Evolutionary conservation across 2,329 filamentous ascomycete genomes (phyloP), one percentile per base, ranked within the genome.

Genomic region (Trichoderma arundinaceum): DNA sequence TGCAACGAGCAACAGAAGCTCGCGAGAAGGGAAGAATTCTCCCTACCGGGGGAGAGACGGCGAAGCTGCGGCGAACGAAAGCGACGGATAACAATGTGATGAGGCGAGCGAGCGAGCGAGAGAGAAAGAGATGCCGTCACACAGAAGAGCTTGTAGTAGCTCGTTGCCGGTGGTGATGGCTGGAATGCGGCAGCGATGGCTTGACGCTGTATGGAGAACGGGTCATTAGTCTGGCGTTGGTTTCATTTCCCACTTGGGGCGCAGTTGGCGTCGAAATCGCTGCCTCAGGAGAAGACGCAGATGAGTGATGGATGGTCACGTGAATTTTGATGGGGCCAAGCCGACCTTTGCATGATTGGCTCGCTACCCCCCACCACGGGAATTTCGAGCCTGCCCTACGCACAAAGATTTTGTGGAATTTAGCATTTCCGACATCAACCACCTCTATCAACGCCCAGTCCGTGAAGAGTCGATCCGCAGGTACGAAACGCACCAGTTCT

Each of bases 331-430:
- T 51, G 54, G 68, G 64, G 28, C 41, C 22, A 38, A n/a, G 48
- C 7, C 59, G 52, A 52, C 63, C n/a, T 60, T 38, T 66, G 51
- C 59, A 59, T 75, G 68, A 78, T 79, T 78, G 77, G 77, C 64
- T 78, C 75, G 76, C 74, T 76, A 75, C 69, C 70, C 69, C 69
- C 73, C 72, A 72, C 70, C 71, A 71, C 68, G 49, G 69, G 71
- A 73, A 73, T 72, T 76, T 76, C 72, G 73, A 75, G 75, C 75
- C 74, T 77, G 76, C 76, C 74, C 76, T 78, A 78, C 77, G 76
- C 77, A 79, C 77, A 79, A 77, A 78, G 75, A 78, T 72, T 79
- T 78, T 78, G 75, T 74, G 76, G 75, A 76, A 76, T 76, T 77
- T 74, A 70, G 71, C 71, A 74, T 64, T 67, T 72, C 71, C 70